Percentiles rank a stretch among this genome's conserved stretches.
Conservation (phyloP, 306 rosid genomes). For the Cicer judaicum region DNA sequence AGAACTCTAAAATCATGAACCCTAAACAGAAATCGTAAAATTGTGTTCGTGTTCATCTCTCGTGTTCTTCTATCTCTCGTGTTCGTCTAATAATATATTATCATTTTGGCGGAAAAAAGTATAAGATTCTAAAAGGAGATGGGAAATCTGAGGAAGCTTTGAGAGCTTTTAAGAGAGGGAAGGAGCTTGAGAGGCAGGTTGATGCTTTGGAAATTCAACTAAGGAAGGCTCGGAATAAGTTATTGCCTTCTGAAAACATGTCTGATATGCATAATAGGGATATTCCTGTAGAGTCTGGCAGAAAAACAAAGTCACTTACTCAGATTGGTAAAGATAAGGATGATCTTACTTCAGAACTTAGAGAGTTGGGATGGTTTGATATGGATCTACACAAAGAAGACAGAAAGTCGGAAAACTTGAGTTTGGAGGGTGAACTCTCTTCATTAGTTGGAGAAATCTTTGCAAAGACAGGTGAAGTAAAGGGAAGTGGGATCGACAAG, state of each 20-base stretch:
- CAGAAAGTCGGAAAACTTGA: constrained; percentile 58
- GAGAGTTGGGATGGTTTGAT: constrained; percentile 95
- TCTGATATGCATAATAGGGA: too few species aligned
- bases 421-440: constrained; percentile 84
- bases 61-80: too few species aligned
- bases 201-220: constrained; percentile 83
- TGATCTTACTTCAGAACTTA: constrained; percentile 80
- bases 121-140: constrained; percentile 82
- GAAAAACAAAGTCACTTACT: too few species aligned
- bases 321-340: too few species aligned
- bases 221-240: too few species aligned
- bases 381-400: constrained; percentile 69
- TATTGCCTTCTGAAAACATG: too few species aligned
- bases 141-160: constrained; percentile 86
- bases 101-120: constrained; percentile 72
- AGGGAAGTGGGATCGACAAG: constrained; percentile 64
- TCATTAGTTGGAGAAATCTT: constrained; percentile 67
- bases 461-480: constrained; percentile 55
- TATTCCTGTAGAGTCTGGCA: too few species aligned
- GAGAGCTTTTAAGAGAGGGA: constrained; percentile 88
- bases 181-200: constrained; percentile 98
- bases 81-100: too few species aligned
- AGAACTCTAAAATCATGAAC: too few species aligned
- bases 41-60: too few species aligned
- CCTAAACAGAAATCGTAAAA: too few species aligned